Conservation (phyloP, 2,329 filamentous ascomycete genomes). For the Thielaviopsis populi region DNA sequence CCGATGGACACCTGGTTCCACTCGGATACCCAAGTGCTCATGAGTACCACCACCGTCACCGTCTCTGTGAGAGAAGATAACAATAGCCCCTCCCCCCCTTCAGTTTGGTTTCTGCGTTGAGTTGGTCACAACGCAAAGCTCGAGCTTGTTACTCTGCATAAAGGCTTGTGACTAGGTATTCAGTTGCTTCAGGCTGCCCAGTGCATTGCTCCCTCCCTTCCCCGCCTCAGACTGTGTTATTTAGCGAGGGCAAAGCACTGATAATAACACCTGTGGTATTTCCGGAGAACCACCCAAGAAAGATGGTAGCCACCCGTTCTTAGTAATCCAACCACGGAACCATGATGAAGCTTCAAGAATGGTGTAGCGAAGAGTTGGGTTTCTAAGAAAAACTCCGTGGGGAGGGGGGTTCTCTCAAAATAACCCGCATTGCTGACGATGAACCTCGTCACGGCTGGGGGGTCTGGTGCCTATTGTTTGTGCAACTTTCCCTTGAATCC, state of each 20-base stretch:
- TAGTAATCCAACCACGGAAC: neutral
- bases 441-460: no score
- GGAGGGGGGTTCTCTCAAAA: no score
- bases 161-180: neutral
- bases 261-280: neutral
- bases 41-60: no score
- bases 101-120: neutral
- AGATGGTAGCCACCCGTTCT: neutral
- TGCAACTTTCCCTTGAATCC: no score
- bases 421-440: no score
- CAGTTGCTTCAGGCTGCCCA: neutral
- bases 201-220: neutral
- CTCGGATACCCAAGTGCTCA: no score
- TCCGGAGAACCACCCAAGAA: neutral
- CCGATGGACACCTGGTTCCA: no score
- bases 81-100: no score
- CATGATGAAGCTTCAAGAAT: neutral
- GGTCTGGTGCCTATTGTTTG: no score
- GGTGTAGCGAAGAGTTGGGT: neutral
- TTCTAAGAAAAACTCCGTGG: no score
- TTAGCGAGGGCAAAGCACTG: neutral
- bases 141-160: neutral
- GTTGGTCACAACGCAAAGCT: neutral
- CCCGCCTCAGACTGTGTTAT: neutral
- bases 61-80: no score